A percentile compares a stretch with the other conserved stretches of the same genome.
Evolutionary conservation across 2,329 filamentous ascomycete genomes (phyloP).

Genomic region (Trichoderma breve): DNA sequence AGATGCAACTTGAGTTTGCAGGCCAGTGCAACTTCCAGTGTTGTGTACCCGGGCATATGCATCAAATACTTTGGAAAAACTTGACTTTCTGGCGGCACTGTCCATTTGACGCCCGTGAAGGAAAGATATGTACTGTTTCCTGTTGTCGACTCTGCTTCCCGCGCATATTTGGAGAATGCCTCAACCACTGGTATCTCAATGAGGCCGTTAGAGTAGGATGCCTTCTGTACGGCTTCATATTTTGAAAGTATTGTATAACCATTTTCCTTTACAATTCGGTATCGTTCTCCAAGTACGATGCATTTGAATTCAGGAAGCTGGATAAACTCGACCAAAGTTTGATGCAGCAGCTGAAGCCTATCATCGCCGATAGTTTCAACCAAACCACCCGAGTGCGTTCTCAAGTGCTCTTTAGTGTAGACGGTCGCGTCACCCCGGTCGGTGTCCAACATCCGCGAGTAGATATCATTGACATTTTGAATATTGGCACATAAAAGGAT

Average conservation of each 20-base stretch:
- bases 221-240: background rate
- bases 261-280: background rate
- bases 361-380: background rate
- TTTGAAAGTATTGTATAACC: background rate
- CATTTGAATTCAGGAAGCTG: background rate
- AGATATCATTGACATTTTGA: background rate
- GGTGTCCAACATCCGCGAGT: no score
- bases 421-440: background rate
- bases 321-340: background rate
- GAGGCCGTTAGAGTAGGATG: background rate
- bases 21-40: background rate
- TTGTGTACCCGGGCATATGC: background rate
- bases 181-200: accelerated
- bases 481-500: background rate
- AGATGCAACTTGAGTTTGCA: background rate
- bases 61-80: background rate
- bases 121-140: background rate
- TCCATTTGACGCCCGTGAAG: background rate
- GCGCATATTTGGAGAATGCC: background rate
- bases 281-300: background rate
- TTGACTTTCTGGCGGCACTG: accelerated
- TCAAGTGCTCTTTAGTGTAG: background rate
- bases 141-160: background rate
- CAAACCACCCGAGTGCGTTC: background rate
- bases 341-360: background rate